Evolutionary conservation across 1,284 basidiomycete species (phyloP).

Genomic region (Cystobasidium slooffiae): DNA sequence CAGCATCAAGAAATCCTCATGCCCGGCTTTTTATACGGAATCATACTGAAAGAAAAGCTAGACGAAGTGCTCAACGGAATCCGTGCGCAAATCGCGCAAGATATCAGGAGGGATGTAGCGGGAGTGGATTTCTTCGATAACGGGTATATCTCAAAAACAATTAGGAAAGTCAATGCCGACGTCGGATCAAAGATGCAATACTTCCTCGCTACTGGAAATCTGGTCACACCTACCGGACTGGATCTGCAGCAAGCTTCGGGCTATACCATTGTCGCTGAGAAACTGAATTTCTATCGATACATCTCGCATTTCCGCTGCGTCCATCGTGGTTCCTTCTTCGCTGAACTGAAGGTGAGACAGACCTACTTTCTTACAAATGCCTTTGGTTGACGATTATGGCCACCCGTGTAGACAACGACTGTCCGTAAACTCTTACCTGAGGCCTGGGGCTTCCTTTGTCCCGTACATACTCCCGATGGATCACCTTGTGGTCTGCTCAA

Average conservation of each 20-base stretch:
- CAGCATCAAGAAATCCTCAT: constrained; percentile 98
- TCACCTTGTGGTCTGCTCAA: constrained; percentile 97
- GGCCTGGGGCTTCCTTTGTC: constrained; percentile 99
- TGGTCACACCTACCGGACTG: constrained; percentile 91
- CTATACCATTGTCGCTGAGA: constrained; percentile 98
- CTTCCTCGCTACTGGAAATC: constrained; percentile 96
- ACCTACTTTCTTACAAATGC: constrained; percentile 85
- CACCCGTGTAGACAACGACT: constrained; percentile 93
- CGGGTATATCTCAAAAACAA: constrained; percentile 78
- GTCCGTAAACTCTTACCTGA: constrained; percentile 97
- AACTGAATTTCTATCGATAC: constrained; percentile 98
- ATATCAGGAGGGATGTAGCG: constrained; percentile 73
- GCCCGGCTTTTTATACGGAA: constrained; percentile 89
- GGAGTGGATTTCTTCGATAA: constrained; percentile 84
- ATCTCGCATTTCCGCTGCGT: constrained; percentile 98
- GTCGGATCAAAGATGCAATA: constrained; percentile 87
- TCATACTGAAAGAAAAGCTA: constrained; percentile 97
- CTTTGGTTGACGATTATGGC: constrained; percentile 78
- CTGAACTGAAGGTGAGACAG: constrained; percentile 74
- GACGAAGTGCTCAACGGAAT: constrained; percentile 85
- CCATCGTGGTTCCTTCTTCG: constrained; percentile 99
- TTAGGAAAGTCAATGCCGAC: constrained; percentile 84
- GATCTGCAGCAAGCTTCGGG: constrained; percentile 97
- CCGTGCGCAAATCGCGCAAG: constrained; percentile 71
- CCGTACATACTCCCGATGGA: constrained; percentile 98